These are phyloP conservation scores for Populus tremula DNA, from an alignment of 345 rosid genomes.

Conservation along the genomic window DNA sequence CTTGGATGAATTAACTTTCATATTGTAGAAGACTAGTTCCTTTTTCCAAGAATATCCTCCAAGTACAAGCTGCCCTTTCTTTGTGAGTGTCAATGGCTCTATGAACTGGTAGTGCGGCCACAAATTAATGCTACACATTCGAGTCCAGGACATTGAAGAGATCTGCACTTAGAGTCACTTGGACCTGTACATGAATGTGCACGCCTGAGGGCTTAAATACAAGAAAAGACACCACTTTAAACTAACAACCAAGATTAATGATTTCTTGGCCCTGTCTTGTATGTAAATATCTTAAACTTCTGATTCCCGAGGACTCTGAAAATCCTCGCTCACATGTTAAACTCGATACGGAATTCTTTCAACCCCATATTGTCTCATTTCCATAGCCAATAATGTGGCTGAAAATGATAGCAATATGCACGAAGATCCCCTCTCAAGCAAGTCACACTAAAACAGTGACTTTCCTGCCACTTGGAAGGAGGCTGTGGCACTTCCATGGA, in stretches of 20 bases:
- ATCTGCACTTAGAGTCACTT: too few species aligned
- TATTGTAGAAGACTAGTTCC: neutral
- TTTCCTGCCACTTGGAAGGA: neutral
- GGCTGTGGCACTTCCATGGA: neutral
- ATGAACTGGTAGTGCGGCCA: neutral
- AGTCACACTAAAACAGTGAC: neutral
- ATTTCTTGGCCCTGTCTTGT: too few species aligned
- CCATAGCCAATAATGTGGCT: neutral
- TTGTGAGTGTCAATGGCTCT: neutral
- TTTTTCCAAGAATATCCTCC: neutral
- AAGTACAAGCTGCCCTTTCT: neutral
- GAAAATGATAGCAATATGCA: neutral
- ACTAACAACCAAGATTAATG: too few species aligned
- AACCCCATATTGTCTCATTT: neutral
- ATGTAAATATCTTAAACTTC: too few species aligned
- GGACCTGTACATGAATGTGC: too few species aligned
- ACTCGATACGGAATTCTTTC: neutral
- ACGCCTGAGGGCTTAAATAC: too few species aligned
- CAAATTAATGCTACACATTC: neutral
- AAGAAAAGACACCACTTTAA: too few species aligned
- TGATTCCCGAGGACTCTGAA: too few species aligned
- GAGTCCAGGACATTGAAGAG: neutral
- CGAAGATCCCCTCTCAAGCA: neutral
- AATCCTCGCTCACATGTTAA: too few species aligned
- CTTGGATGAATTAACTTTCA: too few species aligned